Evolutionary conservation across 805 yeast genomes (phyloP).

Genomic region (Cyberlindnera euphorbiiphila): DNA sequence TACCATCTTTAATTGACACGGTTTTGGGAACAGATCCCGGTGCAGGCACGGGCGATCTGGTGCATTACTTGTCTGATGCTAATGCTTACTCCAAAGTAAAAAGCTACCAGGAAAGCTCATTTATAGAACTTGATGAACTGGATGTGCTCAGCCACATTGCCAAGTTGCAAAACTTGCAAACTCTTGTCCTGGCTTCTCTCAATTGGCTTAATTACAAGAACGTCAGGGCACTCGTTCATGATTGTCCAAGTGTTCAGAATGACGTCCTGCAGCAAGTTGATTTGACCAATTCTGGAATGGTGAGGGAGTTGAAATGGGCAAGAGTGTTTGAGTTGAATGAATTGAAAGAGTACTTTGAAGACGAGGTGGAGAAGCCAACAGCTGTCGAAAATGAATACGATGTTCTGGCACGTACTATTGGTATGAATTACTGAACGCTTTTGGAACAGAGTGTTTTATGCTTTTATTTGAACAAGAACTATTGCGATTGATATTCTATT

Average conservation of each 20-base stretch:
- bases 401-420: slow-evolving; percentile 19
- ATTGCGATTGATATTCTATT: too few relatives aligned
- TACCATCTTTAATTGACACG: slow-evolving; percentile 24
- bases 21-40: slow-evolving; percentile 11
- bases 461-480: too few relatives aligned
- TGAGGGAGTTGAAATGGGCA: slow-evolving; percentile 45
- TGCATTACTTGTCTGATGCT: slow-evolving; percentile 21
- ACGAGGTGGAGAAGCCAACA: slow-evolving; percentile 15
- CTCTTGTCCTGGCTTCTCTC: slow-evolving; percentile 35
- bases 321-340: slow-evolving; percentile 14
- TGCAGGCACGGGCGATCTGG: background rate
- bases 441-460: background rate
- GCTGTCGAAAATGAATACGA: slow-evolving; percentile 7
- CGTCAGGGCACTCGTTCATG: slow-evolving; percentile 29
- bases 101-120: slow-evolving; percentile 16
- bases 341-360: slow-evolving; percentile 18
- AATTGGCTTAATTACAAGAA: slow-evolving; percentile 44
- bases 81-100: slow-evolving; percentile 18
- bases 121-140: slow-evolving; percentile 21
- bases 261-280: slow-evolving; percentile 29
- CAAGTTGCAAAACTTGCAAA: slow-evolving; percentile 35
- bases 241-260: slow-evolving; percentile 20
- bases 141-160: slow-evolving; percentile 28
- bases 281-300: slow-evolving; percentile 48
- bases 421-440: slow-evolving; percentile 24